Base-by-base conservation (phyloP, 2,329 filamentous ascomycete genomes). In the Cryphonectria japonica region DNA sequence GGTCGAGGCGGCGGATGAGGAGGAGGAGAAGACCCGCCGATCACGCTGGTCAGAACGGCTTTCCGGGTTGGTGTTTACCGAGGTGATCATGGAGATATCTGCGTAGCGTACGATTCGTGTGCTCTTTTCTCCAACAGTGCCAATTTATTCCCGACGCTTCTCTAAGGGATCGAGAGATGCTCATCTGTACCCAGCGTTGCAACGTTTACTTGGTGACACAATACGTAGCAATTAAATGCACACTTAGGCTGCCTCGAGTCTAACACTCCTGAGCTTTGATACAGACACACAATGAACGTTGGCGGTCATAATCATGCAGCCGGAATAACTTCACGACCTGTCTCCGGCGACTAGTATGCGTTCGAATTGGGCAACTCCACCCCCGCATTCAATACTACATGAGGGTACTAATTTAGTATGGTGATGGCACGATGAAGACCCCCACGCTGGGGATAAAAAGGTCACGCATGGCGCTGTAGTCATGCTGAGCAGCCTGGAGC, bases 41-140 rank as follows among this genome's bases (percentile, higher is more conserved):
- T 61, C 59, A 61, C 57, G 57, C 59, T n/a, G 34, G 7, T 34
- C 32, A 7, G 19, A 9, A 19, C 46, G 59, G 59, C 59, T 61
- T 37, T 61, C 59, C 59, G 34, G 34, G 59, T 39, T 61, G 59
- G 32, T 37, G 59, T 2, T 61, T 61, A n/a, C 59, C 59, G 59
- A 61, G 22, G 59, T 39, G 32, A 6, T 19, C 43, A 50, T 6
- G 43, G 16, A 50, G 0, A 50, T 22, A 22, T 22, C 7, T 50
- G 19, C 16, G 43, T 19, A 8, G 3, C 4, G 22, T 61, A 14
- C 59, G 59, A 39, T 19, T 61, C 34, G 59, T 37, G 59, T n/a
- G 22, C 34, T 39, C 2, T 61, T 39, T 34, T 5, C 46, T 22
- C 7, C 46, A 9, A 50, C 6, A 61, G 19, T 39, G 2, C 19